Conservation (phyloP, 805 yeast species). For the Debaryomyces maramus region DNA sequence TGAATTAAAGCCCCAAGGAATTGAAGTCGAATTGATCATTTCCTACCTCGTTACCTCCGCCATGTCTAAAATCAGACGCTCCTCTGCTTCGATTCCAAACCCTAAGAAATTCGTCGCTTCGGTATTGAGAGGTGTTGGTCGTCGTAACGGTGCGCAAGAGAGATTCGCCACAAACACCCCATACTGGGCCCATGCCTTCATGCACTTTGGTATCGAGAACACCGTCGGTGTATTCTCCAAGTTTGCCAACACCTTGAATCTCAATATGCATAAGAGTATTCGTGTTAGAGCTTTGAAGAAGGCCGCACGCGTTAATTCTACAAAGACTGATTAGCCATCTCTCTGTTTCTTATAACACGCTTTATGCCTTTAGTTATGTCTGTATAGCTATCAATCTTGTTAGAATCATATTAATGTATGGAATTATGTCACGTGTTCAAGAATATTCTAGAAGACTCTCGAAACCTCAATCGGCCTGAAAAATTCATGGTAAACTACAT, state of each 20-base stretch:
- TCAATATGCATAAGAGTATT: slow-evolving; percentile 74
- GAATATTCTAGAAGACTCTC: slow-evolving; percentile 25
- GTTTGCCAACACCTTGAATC: slow-evolving; percentile 67
- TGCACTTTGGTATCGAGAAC: slow-evolving; percentile 79
- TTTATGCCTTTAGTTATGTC: too few relatives aligned
- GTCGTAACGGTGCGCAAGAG: slow-evolving; percentile 90
- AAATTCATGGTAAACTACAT: neutral
- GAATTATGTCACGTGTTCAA: slow-evolving; percentile 7
- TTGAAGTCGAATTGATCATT: slow-evolving; percentile 83
- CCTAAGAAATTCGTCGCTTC: slow-evolving; percentile 80
- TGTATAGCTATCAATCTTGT: too few relatives aligned
- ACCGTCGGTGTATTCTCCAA: slow-evolving; percentile 81
- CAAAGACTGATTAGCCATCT: slow-evolving; percentile 17
- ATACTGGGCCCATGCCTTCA: slow-evolving; percentile 88
- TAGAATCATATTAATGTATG: too few relatives aligned
- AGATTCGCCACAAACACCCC: slow-evolving; percentile 87
- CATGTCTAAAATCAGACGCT: slow-evolving; percentile 87
- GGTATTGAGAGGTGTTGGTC: slow-evolving; percentile 68
- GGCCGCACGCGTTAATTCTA: slow-evolving; percentile 46
- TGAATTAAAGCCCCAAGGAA: slow-evolving; percentile 64
- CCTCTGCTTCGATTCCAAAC: slow-evolving; percentile 75
- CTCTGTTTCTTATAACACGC: neutral
- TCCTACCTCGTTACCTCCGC: slow-evolving; percentile 92
- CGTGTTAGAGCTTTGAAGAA: slow-evolving; percentile 81
- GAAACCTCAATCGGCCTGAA: slow-evolving; percentile 6